phyloP scores from a whole-genome alignment of 805 yeast species.

The Kluyveromyces aestuarii region DNA sequence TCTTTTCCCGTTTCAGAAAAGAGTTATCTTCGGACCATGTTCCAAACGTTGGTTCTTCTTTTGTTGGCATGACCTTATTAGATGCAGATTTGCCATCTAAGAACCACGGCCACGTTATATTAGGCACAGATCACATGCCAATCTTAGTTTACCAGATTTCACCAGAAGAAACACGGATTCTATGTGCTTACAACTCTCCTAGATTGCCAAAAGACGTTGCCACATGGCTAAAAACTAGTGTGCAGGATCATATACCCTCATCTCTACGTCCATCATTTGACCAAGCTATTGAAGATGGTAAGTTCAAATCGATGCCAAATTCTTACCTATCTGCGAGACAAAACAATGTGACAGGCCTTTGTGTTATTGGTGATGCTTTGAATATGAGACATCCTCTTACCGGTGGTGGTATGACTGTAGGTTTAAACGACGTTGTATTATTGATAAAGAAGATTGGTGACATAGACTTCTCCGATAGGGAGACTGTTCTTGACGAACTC shows the following conservation, averaged over 20 bases:
- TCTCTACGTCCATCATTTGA: conserved; percentile 57
- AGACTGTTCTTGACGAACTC: conserved; percentile 45
- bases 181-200: conserved; percentile 74
- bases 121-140: conserved; percentile 76
- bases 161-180: conserved; percentile 71
- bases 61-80: conserved; percentile 71
- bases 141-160: conserved; percentile 82
- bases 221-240: conserved; percentile 48
- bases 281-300: conserved; percentile 46
- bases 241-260: conserved; percentile 62
- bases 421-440: conserved; percentile 71
- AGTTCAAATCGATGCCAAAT: conserved; percentile 85
- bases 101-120: conserved; percentile 80
- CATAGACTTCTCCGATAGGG: conserved; percentile 45
- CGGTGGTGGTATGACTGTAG: conserved; percentile 99
- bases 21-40: conserved; percentile 50
- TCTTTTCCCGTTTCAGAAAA: conserved; percentile 84
- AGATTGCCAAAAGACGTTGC: conserved; percentile 66
- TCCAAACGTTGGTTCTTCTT: conserved; percentile 72
- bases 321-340: conserved; percentile 75
- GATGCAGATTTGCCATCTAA: conserved; percentile 70
- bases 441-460: conserved; percentile 41
- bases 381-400: conserved; percentile 98
- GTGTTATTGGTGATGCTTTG: conserved; percentile 85
- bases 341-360: conserved; percentile 64